Evolutionary conservation across 495 filamentous ascomycete genomes (phyloP), one percentile per base, ranked within the genome.

Genomic region (Aspergillus indologenus): DNA sequence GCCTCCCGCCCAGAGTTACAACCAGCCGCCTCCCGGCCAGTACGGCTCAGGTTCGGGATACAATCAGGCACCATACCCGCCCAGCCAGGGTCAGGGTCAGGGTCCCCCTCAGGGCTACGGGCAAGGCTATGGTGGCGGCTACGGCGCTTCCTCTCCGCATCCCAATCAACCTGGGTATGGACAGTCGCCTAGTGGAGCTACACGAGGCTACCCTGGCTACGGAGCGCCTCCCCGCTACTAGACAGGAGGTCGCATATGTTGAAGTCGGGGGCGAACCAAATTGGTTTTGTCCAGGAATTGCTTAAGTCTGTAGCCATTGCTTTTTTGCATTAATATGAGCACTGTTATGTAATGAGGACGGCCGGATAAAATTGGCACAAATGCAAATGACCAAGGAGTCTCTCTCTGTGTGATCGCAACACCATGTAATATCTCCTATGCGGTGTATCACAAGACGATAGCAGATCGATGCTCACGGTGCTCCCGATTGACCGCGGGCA

Each of bases 191-290:
- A 15, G 53, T 20, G 63, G 63, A 45, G 56, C 61, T 12, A 56
- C 59, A 14, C 54, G 56, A 51, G 65, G 66, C n/a, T 68, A 63
- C 49, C 59, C 68, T 26, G 66, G 61, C 45, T 71, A 75, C 52
- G 70, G 70, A 21, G 65, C 67, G 18, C 64, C 61, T 15, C 72
- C 69, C 21, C 67, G 71, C 18, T 74, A 74, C 31, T 75, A 72
- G 46, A 23, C 18, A 52, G 47, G 26, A 14, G 53, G 26, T 9
- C 3, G 34, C 34, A 40, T 40, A n/a, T n/a, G n/a, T n/a, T n/a
- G n/a, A n/a, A n/a, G n/a, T n/a, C n/a, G n/a, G n/a, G n/a, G n/a
- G n/a, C n/a, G n/a, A n/a, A n/a, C n/a, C n/a, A n/a, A n/a, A n/a
- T n/a, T n/a, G n/a, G n/a, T n/a, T n/a, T n/a, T n/a, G n/a, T n/a